These are phyloP conservation scores for Telfairia occidentalis DNA, from an alignment of 331 rosid genomes.

Conservation along the genomic window DNA sequence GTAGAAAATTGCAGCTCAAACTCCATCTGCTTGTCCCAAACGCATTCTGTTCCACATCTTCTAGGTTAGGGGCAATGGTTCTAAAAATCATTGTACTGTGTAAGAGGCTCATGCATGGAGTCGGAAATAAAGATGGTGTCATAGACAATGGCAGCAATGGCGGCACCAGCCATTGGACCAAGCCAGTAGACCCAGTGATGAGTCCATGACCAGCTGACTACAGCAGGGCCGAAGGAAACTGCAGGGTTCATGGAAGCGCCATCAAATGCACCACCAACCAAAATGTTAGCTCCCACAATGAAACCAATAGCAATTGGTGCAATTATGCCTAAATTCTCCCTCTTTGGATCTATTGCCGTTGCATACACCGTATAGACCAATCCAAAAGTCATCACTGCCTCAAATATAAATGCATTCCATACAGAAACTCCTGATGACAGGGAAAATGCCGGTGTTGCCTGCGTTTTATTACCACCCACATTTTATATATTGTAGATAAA, in stretches of 20 bases:
- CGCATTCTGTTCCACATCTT: not conserved
- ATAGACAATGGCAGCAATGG: conserved; percentile 57
- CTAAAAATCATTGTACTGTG: conserved; percentile 44
- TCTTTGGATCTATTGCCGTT: conserved; percentile 71
- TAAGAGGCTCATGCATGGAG: conserved; percentile 35
- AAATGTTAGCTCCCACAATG: conserved; percentile 70
- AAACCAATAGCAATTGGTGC: conserved; percentile 69
- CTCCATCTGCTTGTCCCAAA: not conserved
- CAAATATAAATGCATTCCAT: conserved; percentile 63
- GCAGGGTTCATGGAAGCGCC: conserved; percentile 92
- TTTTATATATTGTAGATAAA: not conserved
- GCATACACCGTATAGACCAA: conserved; percentile 75
- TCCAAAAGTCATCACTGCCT: conserved; percentile 78
- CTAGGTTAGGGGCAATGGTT: not conserved
- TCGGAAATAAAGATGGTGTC: conserved; percentile 56
- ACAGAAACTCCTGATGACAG: conserved; percentile 45
- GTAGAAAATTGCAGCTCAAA: not conserved
- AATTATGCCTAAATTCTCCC: conserved; percentile 38
- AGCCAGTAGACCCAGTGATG: conserved; percentile 78
- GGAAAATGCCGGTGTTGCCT: conserved; percentile 57
- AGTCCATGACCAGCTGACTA: conserved; percentile 58
- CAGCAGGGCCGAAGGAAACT: conserved; percentile 67
- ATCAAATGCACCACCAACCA: conserved; percentile 68
- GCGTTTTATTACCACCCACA: conserved; percentile 11
- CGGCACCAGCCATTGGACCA: conserved; percentile 60